Evolutionary conservation across 2,329 filamentous ascomycete species (phyloP).

Genomic region (Fusarium irregulare): DNA sequence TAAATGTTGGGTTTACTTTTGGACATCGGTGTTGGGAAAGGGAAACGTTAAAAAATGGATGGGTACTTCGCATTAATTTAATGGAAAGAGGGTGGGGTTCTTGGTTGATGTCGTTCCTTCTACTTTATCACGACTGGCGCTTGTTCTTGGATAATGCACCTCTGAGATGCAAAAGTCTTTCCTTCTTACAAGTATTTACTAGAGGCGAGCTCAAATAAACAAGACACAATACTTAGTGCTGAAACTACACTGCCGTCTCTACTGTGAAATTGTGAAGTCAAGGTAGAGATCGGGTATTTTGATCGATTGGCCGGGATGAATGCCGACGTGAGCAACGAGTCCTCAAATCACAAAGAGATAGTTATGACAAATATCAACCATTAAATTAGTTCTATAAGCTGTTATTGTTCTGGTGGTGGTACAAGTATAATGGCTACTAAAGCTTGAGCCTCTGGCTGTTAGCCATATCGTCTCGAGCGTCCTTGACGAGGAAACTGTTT

Average conservation of each 20-base stretch:
- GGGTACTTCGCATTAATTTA: conserved; percentile 19
- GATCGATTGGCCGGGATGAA: neutral
- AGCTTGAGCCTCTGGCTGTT: conserved; percentile 76
- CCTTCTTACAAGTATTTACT: neutral
- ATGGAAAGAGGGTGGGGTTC: conserved; percentile 30
- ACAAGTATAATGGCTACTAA: conserved; percentile 15
- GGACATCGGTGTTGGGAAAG: neutral
- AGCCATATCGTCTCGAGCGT: conserved; percentile 84
- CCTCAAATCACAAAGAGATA: neutral
- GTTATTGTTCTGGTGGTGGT: neutral
- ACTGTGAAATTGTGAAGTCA: neutral
- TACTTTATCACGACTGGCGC: neutral
- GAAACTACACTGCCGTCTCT: neutral
- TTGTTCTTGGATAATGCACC: neutral
- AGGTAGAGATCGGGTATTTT: neutral
- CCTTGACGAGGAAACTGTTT: conserved; percentile 83
- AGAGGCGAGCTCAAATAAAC: neutral
- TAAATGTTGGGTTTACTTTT: neutral
- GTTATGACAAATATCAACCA: neutral
- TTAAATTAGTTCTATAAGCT: neutral
- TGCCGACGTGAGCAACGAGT: neutral
- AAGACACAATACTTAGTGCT: neutral
- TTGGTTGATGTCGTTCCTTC: neutral
- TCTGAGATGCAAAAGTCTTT: neutral
- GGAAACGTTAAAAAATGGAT: conserved; percentile 4